A percentile compares a stretch with the other conserved stretches of the same genome.
phyloP scores from a whole-genome alignment of 805 yeast genomes.

The Diddensiella caesifluorescens region DNA sequence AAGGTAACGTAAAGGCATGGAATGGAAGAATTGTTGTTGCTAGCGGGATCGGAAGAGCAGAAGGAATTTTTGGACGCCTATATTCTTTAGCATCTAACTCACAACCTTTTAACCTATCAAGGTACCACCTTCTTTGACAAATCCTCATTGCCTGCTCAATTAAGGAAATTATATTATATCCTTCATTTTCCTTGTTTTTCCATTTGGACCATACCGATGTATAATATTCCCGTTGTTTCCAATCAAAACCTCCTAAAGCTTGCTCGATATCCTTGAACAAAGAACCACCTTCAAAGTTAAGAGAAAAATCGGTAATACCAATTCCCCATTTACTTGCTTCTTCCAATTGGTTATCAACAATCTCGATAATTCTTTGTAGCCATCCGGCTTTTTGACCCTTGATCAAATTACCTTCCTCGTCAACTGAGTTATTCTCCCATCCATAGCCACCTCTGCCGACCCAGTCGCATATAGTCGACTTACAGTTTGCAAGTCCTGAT shows the following conservation, averaged over 20 bases:
- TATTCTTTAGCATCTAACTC: constrained; percentile 10
- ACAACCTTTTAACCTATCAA: constrained; percentile 15
- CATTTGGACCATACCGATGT: constrained; percentile 9
- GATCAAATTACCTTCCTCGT: constrained; percentile 23
- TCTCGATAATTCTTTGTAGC: constrained; percentile 23
- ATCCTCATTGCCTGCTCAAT: constrained; percentile 24
- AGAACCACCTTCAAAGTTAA: constrained; percentile 4
- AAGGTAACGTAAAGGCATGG: constrained; percentile 32
- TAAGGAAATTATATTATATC: constrained; percentile 23
- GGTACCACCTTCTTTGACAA: constrained; percentile 26
- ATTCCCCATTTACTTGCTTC: constrained; percentile 27
- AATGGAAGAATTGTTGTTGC: constrained; percentile 31
- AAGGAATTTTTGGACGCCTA: constrained; percentile 25
- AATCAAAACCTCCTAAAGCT: constrained; percentile 13
- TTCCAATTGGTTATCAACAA: constrained; percentile 24
- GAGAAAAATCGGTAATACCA: constrained; percentile 19
- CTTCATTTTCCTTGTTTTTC: constrained; percentile 25
- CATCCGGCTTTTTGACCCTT: constrained; percentile 24
- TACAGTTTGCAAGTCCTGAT: constrained; percentile 30
- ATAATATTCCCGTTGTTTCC: constrained; percentile 15
- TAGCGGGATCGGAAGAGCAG: constrained; percentile 25
- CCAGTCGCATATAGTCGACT: constrained; percentile 31
- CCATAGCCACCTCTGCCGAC: constrained; percentile 28
- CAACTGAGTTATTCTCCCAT: constrained; percentile 26
- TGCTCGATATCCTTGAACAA: constrained; percentile 14